Conservation (phyloP, 2,329 filamentous ascomycete genomes). For the Trichoderma guizhouense region DNA sequence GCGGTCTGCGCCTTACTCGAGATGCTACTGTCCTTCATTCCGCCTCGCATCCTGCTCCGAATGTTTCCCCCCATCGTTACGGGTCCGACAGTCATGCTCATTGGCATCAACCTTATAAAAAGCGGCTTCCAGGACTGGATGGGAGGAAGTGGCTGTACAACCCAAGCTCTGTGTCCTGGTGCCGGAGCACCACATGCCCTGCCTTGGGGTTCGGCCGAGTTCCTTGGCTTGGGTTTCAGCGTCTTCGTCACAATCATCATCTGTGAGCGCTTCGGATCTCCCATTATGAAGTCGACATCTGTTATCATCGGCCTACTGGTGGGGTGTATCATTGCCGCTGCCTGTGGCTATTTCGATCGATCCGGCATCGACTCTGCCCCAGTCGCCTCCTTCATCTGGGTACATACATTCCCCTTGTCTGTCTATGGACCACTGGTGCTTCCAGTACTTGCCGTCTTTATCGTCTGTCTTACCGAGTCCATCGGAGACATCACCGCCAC, state of each 20-base stretch:
- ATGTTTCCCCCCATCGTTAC: constrained; percentile 79
- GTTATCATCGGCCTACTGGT: constrained; percentile 71
- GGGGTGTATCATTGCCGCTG: constrained; percentile 75
- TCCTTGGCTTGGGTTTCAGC: constrained; percentile 73
- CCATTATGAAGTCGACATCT: constrained; percentile 78
- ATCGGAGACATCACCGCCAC: constrained; percentile 80
- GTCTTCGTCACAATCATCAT: constrained; percentile 78
- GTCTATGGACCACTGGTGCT: constrained; percentile 72
- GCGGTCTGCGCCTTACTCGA: constrained; percentile 65
- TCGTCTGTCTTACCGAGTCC: constrained; percentile 74
- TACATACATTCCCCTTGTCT: constrained; percentile 68
- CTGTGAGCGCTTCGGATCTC: constrained; percentile 76
- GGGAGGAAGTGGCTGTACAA: constrained; percentile 65
- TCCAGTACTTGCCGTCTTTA: constrained; percentile 65
- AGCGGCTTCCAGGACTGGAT: constrained; percentile 76
- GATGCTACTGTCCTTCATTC: constrained; percentile 70
- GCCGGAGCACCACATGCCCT: constrained; percentile 67
- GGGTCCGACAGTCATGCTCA: constrained; percentile 66
- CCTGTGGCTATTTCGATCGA: constrained; percentile 74
- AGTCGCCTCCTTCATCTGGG: constrained; percentile 73
- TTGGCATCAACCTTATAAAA: constrained; percentile 69
- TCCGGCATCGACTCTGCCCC: constrained; percentile 69
- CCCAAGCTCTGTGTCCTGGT: constrained; percentile 57
- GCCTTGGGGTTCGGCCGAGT: constrained; percentile 75
- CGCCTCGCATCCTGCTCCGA: constrained; percentile 63